phyloP scores from a whole-genome alignment of 1,284 basidiomycete species.

The Pseudozyma pruni region DNA sequence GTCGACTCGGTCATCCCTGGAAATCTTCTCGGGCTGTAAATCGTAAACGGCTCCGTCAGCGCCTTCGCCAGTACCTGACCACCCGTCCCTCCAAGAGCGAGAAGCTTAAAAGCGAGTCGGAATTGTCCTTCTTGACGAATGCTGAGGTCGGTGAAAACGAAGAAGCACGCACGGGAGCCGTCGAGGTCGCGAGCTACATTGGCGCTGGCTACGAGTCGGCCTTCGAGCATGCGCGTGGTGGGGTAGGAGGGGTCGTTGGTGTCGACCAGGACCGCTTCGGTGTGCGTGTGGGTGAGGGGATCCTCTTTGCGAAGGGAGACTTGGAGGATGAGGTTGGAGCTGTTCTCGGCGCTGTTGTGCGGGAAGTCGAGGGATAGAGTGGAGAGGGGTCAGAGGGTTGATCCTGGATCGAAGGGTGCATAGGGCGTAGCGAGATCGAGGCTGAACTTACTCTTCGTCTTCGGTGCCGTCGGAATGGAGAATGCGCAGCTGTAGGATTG shows the following conservation, averaged over 20 bases:
- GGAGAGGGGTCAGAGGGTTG: too few species aligned
- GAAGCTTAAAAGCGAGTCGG: conserved; percentile 41
- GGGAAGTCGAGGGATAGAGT: not conserved
- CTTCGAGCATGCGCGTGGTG: conserved; percentile 46
- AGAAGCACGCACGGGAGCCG: conserved; percentile 45
- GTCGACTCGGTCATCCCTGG: conserved; percentile 55
- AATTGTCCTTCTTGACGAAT: conserved; percentile 50
- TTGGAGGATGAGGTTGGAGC: conserved; percentile 45
- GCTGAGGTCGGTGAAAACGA: conserved; percentile 54
- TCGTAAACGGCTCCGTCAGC: conserved; percentile 34
- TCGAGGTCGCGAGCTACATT: conserved; percentile 49
- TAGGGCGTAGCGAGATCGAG: not conserved
- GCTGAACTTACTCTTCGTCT: conserved; percentile 44
- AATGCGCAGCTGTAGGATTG: conserved; percentile 52
- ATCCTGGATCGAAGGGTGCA: too few species aligned
- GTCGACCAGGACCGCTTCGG: conserved; percentile 31
- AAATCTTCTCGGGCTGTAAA: conserved; percentile 44
- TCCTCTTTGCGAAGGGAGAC: conserved; percentile 33
- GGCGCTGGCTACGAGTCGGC: conserved; percentile 40
- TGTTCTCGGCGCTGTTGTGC: conserved; percentile 36
- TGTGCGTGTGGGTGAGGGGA: conserved; percentile 7
- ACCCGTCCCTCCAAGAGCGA: conserved; percentile 18
- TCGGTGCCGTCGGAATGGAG: conserved; percentile 27
- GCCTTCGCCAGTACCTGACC: conserved; percentile 37
- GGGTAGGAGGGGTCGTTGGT: conserved; percentile 31